phyloP scores from a whole-genome alignment of 768 basidiomycete species.

The Porphyrellus cyaneotinctus region DNA sequence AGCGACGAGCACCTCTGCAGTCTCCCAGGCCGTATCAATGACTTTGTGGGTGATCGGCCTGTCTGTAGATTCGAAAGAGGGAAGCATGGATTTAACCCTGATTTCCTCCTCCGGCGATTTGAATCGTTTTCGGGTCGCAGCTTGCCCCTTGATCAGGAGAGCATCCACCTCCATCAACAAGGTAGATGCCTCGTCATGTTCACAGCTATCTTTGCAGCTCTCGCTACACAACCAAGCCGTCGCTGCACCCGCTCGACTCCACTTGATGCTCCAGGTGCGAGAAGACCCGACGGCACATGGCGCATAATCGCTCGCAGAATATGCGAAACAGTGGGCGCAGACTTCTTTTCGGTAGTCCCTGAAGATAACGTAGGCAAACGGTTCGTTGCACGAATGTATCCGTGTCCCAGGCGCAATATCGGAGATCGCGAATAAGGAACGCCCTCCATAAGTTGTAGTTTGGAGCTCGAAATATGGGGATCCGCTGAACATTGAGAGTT shows the following conservation, averaged over 20 bases:
- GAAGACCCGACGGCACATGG: constrained; percentile 15
- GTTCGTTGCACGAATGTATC: constrained; percentile 42
- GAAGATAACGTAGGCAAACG: constrained; percentile 56
- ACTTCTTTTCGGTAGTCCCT: constrained; percentile 64
- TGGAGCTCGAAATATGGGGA: constrained; percentile 20
- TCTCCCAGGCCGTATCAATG: constrained; percentile 46
- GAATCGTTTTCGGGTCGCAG: constrained; percentile 27
- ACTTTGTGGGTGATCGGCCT: constrained; percentile 34
- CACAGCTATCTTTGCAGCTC: constrained; percentile 44
- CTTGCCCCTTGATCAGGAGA: constrained; percentile 35
- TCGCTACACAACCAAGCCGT: constrained; percentile 58
- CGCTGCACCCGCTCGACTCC: constrained; percentile 29
- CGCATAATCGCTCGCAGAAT: constrained; percentile 36
- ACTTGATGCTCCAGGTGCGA: constrained; percentile 44
- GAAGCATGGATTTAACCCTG: constrained; percentile 18
- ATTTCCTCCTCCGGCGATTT: constrained; percentile 21
- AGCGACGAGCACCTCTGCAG: constrained; percentile 32
- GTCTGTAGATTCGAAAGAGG: constrained; percentile 8
- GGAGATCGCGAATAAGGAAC: constrained; percentile 47
- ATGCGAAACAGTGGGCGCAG: constrained; percentile 61
- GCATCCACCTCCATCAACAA: constrained; percentile 32
- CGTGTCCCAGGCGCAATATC: constrained; percentile 41
- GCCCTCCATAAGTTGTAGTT: constrained; percentile 46
- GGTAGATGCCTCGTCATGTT: constrained; percentile 31
- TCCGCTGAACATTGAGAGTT: background rate